Percentiles rank a stretch among this genome's conserved stretches.
Conservation (phyloP, 2,329 filamentous ascomycete species). For the Nemania sp. region DNA sequence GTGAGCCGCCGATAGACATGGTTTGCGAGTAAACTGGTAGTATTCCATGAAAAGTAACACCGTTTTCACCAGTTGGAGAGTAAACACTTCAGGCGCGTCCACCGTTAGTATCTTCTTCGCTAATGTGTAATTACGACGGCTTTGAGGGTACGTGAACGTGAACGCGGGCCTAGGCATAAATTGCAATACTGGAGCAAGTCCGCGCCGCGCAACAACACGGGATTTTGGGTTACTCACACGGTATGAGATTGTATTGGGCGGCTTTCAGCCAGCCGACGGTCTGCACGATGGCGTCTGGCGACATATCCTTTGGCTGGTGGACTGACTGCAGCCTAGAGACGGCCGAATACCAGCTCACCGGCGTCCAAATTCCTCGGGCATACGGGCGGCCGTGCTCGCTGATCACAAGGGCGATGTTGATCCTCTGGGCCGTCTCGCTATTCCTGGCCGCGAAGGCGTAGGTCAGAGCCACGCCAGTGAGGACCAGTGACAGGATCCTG, state of each 20-base stretch:
- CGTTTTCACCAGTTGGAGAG: conserved; percentile 35
- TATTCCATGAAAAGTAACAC: conserved; percentile 33
- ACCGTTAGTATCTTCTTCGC: too few species aligned
- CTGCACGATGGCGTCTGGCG: conserved; percentile 31
- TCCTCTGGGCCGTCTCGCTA: conserved; percentile 38
- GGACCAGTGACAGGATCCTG: conserved; percentile 43
- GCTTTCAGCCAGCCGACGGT: conserved; percentile 41
- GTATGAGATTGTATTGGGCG: conserved; percentile 46
- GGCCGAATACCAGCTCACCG: conserved; percentile 47
- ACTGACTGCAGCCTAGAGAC: conserved; percentile 41
- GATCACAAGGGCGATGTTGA: conserved; percentile 37
- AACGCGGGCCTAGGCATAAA: too few species aligned
- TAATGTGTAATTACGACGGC: too few species aligned
- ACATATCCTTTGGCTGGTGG: conserved; percentile 22
- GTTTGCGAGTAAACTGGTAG: conserved; percentile 24
- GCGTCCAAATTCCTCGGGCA: conserved; percentile 43
- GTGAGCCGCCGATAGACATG: conserved; percentile 4
- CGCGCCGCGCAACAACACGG: not conserved
- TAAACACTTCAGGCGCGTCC: conserved; percentile 29
- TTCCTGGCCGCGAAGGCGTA: conserved; percentile 44
- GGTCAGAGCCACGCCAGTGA: conserved; percentile 44
- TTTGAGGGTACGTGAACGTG: too few species aligned
- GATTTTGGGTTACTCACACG: conserved; percentile 18
- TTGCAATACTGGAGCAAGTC: too few species aligned
- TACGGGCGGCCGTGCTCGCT: conserved; percentile 37